phyloP scores from a whole-genome alignment of 306 rosid genomes.

The Cucumis melo region DNA sequence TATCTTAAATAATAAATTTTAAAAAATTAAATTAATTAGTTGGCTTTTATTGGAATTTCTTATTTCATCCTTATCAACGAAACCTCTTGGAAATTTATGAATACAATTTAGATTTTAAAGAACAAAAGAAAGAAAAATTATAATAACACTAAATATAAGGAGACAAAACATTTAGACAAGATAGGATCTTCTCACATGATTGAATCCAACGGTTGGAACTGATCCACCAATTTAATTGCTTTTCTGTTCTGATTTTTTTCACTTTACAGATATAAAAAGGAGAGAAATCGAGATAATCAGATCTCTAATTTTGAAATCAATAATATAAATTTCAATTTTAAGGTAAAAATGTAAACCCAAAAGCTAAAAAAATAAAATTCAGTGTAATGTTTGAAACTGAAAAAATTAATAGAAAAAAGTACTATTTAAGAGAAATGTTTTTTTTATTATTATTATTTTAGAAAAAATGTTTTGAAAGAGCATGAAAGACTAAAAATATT shows the following conservation, averaged over 20 bases:
- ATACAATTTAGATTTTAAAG: not conserved
- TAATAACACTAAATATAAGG: not conserved
- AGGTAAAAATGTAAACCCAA: too few relatives aligned
- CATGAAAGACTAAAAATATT: not conserved
- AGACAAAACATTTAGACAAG: not conserved
- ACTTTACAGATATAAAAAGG: too few relatives aligned
- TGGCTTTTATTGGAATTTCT: not conserved
- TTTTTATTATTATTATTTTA: too few relatives aligned
- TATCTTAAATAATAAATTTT: too few relatives aligned
- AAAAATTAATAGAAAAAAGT: too few relatives aligned
- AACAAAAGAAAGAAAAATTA: not conserved
- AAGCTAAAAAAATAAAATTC: too few relatives aligned
- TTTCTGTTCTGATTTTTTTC: too few relatives aligned
- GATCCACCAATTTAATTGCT: not conserved
- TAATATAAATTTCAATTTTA: too few relatives aligned
- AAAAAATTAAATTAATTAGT: not conserved
- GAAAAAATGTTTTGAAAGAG: not conserved
- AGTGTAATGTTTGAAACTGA: too few relatives aligned
- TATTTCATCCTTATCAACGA: not conserved
- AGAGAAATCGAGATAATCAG: too few relatives aligned
- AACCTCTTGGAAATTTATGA: not conserved
- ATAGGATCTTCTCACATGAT: not conserved
- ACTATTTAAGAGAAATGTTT: too few relatives aligned
- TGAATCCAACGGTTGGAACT: not conserved
- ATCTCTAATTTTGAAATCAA: too few relatives aligned